phyloP scores from a whole-genome alignment of 192 early-diverging fungal species.

The Backusella circina region DNA sequence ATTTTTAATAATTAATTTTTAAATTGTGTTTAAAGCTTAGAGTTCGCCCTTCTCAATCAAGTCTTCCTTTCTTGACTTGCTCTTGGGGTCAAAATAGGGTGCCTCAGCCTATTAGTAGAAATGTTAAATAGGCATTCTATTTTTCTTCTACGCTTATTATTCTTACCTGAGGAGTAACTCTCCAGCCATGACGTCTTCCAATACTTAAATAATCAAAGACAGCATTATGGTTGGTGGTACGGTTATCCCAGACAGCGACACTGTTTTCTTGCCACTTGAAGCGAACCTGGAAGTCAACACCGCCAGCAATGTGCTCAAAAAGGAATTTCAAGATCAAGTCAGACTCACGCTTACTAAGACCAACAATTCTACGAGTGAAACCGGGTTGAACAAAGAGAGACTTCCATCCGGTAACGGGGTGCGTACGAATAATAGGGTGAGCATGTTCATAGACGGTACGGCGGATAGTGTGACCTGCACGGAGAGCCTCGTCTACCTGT shows the following conservation, averaged over 20 bases:
- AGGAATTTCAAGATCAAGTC: constrained; percentile 56
- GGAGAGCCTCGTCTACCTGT: constrained; percentile 9
- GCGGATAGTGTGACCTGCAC: constrained; percentile 2
- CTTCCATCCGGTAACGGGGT: constrained; percentile 71
- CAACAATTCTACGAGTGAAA: constrained; percentile 58
- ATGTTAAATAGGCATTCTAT: not conserved
- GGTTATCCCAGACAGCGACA: constrained; percentile 70
- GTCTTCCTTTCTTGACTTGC: constrained; percentile 23
- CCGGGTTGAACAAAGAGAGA: constrained; percentile 59
- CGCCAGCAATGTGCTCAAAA: constrained; percentile 46
- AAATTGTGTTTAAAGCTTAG: not conserved
- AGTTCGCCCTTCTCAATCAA: not conserved
- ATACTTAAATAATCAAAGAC: constrained; percentile 21
- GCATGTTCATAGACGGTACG: constrained; percentile 32
- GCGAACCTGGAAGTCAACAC: constrained; percentile 51
- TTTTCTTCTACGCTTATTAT: not conserved
- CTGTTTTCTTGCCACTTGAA: constrained; percentile 57
- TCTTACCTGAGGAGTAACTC: constrained; percentile 35
- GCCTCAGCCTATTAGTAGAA: constrained; percentile 5
- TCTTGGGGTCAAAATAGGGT: constrained; percentile 33
- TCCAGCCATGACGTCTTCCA: constrained; percentile 23
- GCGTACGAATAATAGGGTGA: constrained; percentile 56
- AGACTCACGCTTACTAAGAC: constrained; percentile 45
- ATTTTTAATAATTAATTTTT: not conserved
- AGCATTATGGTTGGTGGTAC: constrained; percentile 50